A percentile compares a stretch with the other conserved stretches of the same genome.
Evolutionary conservation across 1,284 basidiomycete species (phyloP).

Genomic region (Leucoagaricus sp.): DNA sequence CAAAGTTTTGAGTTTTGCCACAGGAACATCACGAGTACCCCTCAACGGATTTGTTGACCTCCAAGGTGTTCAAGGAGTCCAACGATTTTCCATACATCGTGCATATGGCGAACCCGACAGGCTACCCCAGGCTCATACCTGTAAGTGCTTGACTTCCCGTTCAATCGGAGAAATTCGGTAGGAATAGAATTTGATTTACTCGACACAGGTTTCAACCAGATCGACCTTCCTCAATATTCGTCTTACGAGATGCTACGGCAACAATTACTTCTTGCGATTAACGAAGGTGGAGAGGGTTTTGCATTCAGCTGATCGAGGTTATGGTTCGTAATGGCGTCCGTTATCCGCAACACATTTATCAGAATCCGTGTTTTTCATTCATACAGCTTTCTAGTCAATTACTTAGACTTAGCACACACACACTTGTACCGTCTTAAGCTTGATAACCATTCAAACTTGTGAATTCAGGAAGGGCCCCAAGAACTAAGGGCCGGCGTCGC

Average conservation of each 20-base stretch:
- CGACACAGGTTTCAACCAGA: slow-evolving; percentile 76
- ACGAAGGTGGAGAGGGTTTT: slow-evolving; percentile 92
- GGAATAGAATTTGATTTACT: background rate
- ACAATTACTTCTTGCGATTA: slow-evolving; percentile 86
- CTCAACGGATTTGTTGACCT: slow-evolving; percentile 91
- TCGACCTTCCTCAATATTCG: slow-evolving; percentile 88
- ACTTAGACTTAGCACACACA: slow-evolving; percentile 11
- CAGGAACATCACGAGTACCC: slow-evolving; percentile 93
- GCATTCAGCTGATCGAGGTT: slow-evolving; percentile 57
- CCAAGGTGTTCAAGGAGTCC: slow-evolving; percentile 93
- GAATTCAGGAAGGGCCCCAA: too few species aligned
- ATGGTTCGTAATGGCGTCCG: background rate
- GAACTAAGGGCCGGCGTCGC: too few species aligned
- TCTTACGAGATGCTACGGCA: slow-evolving; percentile 94
- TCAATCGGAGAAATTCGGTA: slow-evolving; percentile 14
- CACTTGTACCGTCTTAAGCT: slow-evolving; percentile 9
- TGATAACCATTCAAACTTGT: background rate
- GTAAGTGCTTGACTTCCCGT: slow-evolving; percentile 40
- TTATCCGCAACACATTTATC: slow-evolving; percentile 2
- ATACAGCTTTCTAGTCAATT: background rate
- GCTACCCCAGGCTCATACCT: slow-evolving; percentile 90
- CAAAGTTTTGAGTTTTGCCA: slow-evolving; percentile 96
- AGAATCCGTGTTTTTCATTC: background rate
- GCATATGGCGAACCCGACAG: slow-evolving; percentile 86
- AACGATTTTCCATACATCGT: slow-evolving; percentile 95